These are phyloP conservation scores for Hypoxylon sp. DNA, from an alignment of 2,329 filamentous ascomycete genomes.

Conservation along the genomic window DNA sequence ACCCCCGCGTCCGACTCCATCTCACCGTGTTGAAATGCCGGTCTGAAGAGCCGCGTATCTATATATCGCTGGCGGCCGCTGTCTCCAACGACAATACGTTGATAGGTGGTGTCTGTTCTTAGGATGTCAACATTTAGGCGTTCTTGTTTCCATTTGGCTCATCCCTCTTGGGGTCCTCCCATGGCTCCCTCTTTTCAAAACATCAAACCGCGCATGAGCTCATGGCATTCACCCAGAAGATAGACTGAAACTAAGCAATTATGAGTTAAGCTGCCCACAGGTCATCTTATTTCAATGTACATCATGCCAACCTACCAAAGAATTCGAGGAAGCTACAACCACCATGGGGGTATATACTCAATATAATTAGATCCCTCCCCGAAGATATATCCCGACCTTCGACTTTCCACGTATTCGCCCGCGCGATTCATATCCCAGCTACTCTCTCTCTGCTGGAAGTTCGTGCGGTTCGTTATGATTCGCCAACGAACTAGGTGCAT, in stretches of 20 bases:
- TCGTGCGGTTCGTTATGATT: conserved; percentile 1
- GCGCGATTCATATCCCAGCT: background rate
- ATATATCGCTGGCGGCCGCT: background rate
- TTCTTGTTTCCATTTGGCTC: background rate
- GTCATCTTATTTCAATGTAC: too few relatives aligned
- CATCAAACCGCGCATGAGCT: background rate
- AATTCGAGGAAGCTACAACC: background rate
- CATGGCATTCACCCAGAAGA: background rate
- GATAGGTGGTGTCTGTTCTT: too few relatives aligned
- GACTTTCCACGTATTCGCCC: background rate
- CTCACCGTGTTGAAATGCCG: conserved; percentile 17
- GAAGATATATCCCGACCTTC: background rate
- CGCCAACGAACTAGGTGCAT: background rate
- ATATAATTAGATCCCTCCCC: background rate
- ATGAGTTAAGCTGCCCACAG: too few relatives aligned
- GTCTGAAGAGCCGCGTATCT: conserved; percentile 16
- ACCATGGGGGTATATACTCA: background rate
- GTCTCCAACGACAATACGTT: background rate
- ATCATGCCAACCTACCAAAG: too few relatives aligned
- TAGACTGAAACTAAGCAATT: background rate
- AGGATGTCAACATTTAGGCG: background rate
- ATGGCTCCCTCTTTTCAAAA: too few relatives aligned
- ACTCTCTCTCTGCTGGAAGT: conserved; percentile 1
- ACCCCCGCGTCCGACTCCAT: conserved; percentile 22
- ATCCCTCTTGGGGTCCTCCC: background rate